phyloP scores from a whole-genome alignment of 805 yeast genomes.

The Saccharomycopsis vini region DNA sequence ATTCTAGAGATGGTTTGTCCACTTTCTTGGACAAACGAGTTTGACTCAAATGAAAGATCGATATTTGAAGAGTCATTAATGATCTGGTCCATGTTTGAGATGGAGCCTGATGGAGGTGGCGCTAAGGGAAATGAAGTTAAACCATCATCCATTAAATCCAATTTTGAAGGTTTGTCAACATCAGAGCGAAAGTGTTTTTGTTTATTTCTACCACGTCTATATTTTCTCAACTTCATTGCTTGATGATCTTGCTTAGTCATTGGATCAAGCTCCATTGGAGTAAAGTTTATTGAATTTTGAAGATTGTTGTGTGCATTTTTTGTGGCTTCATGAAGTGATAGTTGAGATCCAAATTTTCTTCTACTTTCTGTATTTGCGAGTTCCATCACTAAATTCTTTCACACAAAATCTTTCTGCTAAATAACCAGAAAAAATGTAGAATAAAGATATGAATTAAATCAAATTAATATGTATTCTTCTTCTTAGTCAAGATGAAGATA shows the following conservation, averaged over 20 bases:
- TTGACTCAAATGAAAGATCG: slow-evolving; percentile 12
- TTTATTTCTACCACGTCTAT: neutral
- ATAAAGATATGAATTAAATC: too few species aligned
- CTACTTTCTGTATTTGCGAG: too few species aligned
- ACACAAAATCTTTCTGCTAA: too few species aligned
- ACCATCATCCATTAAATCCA: slow-evolving; percentile 32
- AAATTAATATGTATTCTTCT: too few species aligned
- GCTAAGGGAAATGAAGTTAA: slow-evolving; percentile 32
- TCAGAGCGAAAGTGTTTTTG: neutral
- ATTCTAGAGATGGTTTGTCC: neutral
- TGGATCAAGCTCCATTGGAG: neutral
- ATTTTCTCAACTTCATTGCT: neutral
- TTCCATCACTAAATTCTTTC: too few species aligned
- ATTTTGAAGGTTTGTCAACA: slow-evolving; percentile 23
- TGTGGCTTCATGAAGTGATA: neutral
- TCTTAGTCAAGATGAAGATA: too few species aligned
- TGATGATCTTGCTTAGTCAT: neutral
- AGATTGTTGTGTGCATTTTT: neutral
- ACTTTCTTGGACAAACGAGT: neutral
- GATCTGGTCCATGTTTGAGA: slow-evolving; percentile 18
- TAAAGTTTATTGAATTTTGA: neutral
- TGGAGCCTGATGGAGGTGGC: slow-evolving; percentile 24
- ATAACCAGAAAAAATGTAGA: too few species aligned
- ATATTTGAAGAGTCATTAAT: slow-evolving; percentile 15
- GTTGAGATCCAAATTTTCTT: neutral